A percentile compares a stretch with the other conserved stretches of the same genome.
These are phyloP conservation scores for Ephemerocybe angulata DNA, from an alignment of 768 basidiomycete species.

Conservation along the genomic window DNA sequence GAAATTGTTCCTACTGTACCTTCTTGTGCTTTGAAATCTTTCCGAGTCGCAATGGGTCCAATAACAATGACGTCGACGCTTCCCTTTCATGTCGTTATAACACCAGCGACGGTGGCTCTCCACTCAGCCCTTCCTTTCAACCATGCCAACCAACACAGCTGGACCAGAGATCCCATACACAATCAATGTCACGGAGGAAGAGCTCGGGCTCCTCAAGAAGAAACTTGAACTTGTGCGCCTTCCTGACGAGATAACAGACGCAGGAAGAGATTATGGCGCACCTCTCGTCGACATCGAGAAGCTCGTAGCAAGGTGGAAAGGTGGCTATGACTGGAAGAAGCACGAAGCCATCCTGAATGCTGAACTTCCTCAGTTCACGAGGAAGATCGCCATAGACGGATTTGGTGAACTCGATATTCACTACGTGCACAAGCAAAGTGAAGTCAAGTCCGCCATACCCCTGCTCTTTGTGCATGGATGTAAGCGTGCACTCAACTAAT, in stretches of 20 bases:
- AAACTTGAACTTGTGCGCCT: slow-evolving; percentile 48
- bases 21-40: too few species aligned
- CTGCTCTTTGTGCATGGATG: slow-evolving; percentile 63
- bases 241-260: slow-evolving; percentile 57
- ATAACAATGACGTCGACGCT: too few species aligned
- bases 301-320: slow-evolving; percentile 47
- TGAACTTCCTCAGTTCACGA: slow-evolving; percentile 52
- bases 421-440: slow-evolving; percentile 54
- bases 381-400: slow-evolving; percentile 45
- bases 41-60: too few species aligned
- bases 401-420: slow-evolving; percentile 47
- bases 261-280: slow-evolving; percentile 50
- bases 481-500: slow-evolving; percentile 13
- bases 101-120: too few species aligned
- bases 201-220: slow-evolving; percentile 35
- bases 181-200: slow-evolving; percentile 41
- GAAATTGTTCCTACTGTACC: too few species aligned
- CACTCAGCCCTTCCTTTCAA: too few species aligned
- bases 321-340: slow-evolving; percentile 54
- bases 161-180: slow-evolving; percentile 38
- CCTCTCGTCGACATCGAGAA: slow-evolving; percentile 49
- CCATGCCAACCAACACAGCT: neutral
- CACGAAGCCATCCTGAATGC: slow-evolving; percentile 49
- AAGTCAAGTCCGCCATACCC: slow-evolving; percentile 44
- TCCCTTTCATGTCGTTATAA: too few species aligned